Conservation (phyloP, 345 rosid species). For the Gossypium stocksii region DNA sequence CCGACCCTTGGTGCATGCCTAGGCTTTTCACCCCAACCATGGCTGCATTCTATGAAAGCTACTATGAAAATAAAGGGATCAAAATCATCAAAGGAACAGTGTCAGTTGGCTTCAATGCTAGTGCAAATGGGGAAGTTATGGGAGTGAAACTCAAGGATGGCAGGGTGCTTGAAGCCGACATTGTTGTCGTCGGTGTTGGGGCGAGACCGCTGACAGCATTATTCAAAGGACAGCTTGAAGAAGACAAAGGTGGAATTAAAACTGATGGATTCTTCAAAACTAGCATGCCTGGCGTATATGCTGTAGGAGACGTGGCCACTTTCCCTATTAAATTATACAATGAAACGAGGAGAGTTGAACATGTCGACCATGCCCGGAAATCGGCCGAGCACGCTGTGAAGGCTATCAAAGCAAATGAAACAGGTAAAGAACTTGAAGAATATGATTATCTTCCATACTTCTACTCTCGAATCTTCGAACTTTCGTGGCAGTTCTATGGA, state of each 20-base stretch:
- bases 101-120: conserved; percentile 59
- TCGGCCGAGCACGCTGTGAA: conserved; percentile 92
- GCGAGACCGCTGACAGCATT: conserved; percentile 49
- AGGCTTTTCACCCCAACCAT: conserved; percentile 80
- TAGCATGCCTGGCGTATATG: conserved; percentile 57
- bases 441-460: conserved; percentile 78
- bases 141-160: conserved; percentile 70
- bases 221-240: conserved; percentile 73
- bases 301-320: conserved; percentile 80
- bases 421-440: conserved; percentile 52
- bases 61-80: conserved; percentile 70
- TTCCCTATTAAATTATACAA: conserved; percentile 58
- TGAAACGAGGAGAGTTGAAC: conserved; percentile 77
- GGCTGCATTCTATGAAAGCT: conserved; percentile 86
- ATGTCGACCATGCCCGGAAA: conserved; percentile 76
- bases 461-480: conserved; percentile 67
- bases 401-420: conserved; percentile 73
- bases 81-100: conserved; percentile 79
- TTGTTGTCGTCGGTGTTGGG: conserved; percentile 70
- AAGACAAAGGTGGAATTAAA: conserved; percentile 76
- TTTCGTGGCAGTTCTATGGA: conserved; percentile 82
- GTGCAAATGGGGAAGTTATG: conserved; percentile 39
- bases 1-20: conserved; percentile 83
- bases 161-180: conserved; percentile 60
- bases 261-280: conserved; percentile 54